phyloP scores from a whole-genome alignment of 495 filamentous ascomycete genomes.

The Echria macrotheca region DNA sequence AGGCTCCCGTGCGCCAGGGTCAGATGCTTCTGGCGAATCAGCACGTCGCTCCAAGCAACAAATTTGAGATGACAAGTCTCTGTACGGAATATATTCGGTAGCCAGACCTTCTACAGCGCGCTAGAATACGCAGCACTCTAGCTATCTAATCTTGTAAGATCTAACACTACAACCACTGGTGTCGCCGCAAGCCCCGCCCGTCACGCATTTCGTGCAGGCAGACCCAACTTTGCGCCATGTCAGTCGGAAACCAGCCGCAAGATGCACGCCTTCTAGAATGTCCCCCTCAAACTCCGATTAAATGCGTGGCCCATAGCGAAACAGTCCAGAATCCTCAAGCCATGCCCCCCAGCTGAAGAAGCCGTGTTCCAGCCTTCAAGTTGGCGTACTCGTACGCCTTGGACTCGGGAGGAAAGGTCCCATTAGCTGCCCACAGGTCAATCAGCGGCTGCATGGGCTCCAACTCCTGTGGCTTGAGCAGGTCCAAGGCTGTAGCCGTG shows the following conservation, averaged over 20 bases:
- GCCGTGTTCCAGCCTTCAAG: constrained; percentile 38
- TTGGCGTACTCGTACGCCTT: constrained; percentile 54
- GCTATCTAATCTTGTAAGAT: too few species aligned
- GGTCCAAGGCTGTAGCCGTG: constrained; percentile 75
- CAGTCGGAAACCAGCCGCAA: background rate
- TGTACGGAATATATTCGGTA: too few species aligned
- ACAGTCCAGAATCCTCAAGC: too few species aligned
- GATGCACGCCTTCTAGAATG: constrained; percentile 8
- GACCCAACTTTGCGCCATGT: background rate
- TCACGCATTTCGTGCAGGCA: background rate
- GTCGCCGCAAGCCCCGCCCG: too few species aligned
- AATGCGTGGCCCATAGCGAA: constrained; percentile 1
- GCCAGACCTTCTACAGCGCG: too few species aligned
- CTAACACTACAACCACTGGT: too few species aligned
- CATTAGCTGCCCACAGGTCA: constrained; percentile 80
- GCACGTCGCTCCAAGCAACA: too few species aligned
- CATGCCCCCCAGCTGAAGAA: constrained; percentile 40
- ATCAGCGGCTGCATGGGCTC: constrained; percentile 93
- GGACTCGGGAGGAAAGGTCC: constrained; percentile 69
- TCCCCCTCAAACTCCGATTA: too few species aligned
- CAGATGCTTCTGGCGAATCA: too few species aligned
- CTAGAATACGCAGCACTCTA: too few species aligned
- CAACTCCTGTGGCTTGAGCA: constrained; percentile 76
- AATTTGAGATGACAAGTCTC: too few species aligned
- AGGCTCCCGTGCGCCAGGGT: too few species aligned